Percentiles rank a stretch among this genome's conserved stretches.
These are phyloP conservation scores for Syzygium jambos DNA, from an alignment of 345 rosid genomes.

Conservation along the genomic window DNA sequence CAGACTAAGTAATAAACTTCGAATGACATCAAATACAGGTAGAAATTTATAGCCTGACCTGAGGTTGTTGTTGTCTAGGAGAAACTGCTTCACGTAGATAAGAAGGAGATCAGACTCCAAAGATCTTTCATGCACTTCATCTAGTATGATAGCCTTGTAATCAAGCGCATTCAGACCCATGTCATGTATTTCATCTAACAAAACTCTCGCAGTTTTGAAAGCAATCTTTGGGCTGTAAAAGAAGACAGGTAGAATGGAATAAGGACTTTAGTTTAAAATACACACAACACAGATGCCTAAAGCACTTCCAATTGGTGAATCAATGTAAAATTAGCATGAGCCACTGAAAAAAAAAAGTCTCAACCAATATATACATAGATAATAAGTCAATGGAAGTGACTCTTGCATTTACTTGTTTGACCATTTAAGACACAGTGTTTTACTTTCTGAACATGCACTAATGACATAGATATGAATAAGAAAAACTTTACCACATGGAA, in stretches of 20 bases:
- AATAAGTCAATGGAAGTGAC: not conserved
- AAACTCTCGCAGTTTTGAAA: conserved; percentile 91
- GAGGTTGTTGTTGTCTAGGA: conserved; percentile 54
- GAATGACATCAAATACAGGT: not conserved
- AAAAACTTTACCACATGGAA: not conserved
- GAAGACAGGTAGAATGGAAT: not conserved
- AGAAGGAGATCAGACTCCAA: conserved; percentile 90
- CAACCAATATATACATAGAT: not conserved
- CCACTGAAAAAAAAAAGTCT: not conserved
- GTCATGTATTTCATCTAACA: conserved; percentile 86
- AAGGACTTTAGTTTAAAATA: not conserved
- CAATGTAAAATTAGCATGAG: not conserved
- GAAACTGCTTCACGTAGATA: conserved; percentile 82
- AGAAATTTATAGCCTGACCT: conserved; percentile 32
- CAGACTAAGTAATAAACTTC: not conserved
- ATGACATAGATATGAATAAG: not conserved
- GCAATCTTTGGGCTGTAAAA: conserved; percentile 64
- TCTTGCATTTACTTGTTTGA: not conserved
- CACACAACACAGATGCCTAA: not conserved
- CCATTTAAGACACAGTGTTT: not conserved
- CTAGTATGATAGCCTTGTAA: conserved; percentile 84
- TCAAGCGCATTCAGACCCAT: conserved; percentile 72
- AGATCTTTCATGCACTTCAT: conserved; percentile 98
- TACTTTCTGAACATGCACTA: not conserved
- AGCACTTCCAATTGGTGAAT: not conserved